Evolutionary conservation across 202 grass and related monocot genomes (phyloP), one percentile per base, ranked within the genome.

Genomic region (Setaria viridis): DNA sequence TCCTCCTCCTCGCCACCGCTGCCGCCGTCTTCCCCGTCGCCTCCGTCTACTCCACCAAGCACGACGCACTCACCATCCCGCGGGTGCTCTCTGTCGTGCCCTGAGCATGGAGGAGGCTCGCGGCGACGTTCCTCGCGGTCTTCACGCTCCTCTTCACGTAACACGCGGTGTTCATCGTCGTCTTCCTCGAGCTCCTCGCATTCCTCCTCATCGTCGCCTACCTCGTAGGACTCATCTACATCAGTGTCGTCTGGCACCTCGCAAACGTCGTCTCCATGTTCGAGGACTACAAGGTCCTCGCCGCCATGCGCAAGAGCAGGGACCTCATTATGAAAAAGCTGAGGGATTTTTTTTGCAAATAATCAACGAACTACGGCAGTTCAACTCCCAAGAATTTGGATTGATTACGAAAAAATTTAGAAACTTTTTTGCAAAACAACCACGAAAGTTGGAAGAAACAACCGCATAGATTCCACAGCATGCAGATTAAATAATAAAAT

Each of bases 261-360:
- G 95, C 95, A 59, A 98, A 93, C 83, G 95, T 98, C 46, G 79
- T 95, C 54, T 98, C 95, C 29, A 93, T 98, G 64, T 89, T 98
- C 76, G 95, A 98, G 87, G 90, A 95, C 75, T 80, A 72, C 66
- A 92, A 93, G 78, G 95, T 93, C 0, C 84, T 98, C 70, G 86
- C 89, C 5, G 78, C 95, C 84, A 92, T 98, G 95, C 68, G 89
- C 45, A 95, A 86, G 94, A 92, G 91, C 81, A 88, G 62, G 69
- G 64, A 69, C 21, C 92, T 98, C 55, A 95, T 98, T 25, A 25
- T 25, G 25, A 25, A 25, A 25, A 25, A 25, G 25, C 25, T 25
- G 25, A 25, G 25, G 25, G 25, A 25, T 25, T 25, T 25, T 25
- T 25, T 25, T 25, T 25, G 25, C 25, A 25, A 25, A 25, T 25